Percentiles rank a stretch among this genome's conserved stretches.
phyloP scores from a whole-genome alignment of 208 protist species.

The Leishmania martiniquensis region DNA sequence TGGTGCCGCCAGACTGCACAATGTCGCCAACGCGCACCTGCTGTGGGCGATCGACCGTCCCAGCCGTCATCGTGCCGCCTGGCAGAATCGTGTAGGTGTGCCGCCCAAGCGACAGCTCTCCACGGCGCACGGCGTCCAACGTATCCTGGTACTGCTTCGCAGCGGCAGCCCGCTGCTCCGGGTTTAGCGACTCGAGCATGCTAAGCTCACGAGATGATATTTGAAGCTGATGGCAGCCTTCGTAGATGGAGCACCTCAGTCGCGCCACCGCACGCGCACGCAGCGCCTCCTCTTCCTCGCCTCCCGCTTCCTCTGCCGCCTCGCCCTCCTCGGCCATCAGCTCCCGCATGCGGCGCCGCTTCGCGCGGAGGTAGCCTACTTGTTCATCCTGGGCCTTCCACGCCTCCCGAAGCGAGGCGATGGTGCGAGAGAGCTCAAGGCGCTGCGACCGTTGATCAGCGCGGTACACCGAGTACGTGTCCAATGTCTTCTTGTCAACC shows the following conservation, averaged over 20 bases:
- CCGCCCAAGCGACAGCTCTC: constrained; percentile 69
- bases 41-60: constrained; percentile 56
- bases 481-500: constrained; percentile 70
- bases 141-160: constrained; percentile 68
- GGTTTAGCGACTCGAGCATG: constrained; percentile 70
- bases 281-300: constrained; percentile 84
- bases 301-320: constrained; percentile 51
- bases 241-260: constrained; percentile 77
- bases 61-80: constrained; percentile 68
- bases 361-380: constrained; percentile 67
- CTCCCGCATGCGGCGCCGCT: constrained; percentile 72
- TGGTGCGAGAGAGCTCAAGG: constrained; percentile 71
- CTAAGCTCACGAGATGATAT: constrained; percentile 72
- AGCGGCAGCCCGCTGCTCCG: constrained; percentile 61
- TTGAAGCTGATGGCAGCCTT: constrained; percentile 82
- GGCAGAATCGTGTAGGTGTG: constrained; percentile 91
- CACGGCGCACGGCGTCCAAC: constrained; percentile 70
- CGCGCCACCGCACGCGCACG: constrained; percentile 69
- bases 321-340: constrained; percentile 74
- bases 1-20: constrained; percentile 19
- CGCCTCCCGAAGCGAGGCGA: constrained; percentile 44
- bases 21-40: constrained; percentile 33
- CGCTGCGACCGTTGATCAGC: constrained; percentile 77
- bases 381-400: constrained; percentile 56
- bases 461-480: constrained; percentile 59